Conservation (phyloP, 2,329 filamentous ascomycete species). For the Alternaria sp. region DNA sequence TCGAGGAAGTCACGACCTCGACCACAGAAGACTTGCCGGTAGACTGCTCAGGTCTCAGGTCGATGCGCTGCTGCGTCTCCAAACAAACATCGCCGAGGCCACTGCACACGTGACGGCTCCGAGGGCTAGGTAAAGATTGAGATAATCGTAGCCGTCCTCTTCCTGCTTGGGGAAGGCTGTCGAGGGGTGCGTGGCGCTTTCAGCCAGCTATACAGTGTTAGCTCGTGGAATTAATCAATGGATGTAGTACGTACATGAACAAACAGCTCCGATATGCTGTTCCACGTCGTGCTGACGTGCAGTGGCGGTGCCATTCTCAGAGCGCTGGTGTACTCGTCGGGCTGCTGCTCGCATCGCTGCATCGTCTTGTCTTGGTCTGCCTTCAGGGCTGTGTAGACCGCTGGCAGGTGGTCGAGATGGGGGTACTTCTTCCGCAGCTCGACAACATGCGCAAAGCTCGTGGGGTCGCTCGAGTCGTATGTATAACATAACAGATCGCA, state of each 20-base stretch:
- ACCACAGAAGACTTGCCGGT: no score
- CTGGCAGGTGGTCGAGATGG: conserved; percentile 85
- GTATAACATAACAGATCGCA: conserved; percentile 95
- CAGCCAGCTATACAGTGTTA: conserved; percentile 67
- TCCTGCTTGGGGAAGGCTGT: conserved; percentile 88
- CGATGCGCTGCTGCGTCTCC: conserved; percentile 55
- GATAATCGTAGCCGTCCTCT: conserved; percentile 79
- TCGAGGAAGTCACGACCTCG: no score
- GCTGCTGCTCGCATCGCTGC: conserved; percentile 86
- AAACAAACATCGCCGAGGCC: conserved; percentile 66
- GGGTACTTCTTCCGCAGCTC: conserved; percentile 79
- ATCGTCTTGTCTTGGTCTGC: conserved; percentile 96
- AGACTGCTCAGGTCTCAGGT: conserved; percentile 1
- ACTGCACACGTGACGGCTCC: conserved; percentile 70
- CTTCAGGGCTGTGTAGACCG: conserved; percentile 91
- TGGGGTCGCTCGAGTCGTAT: conserved; percentile 95
- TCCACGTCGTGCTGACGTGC: conserved; percentile 95
- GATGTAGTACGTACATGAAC: conserved; percentile 63
- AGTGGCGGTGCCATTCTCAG: conserved; percentile 89
- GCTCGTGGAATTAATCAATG: background rate
- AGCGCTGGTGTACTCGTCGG: conserved; percentile 85
- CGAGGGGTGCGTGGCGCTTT: conserved; percentile 88
- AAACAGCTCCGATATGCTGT: conserved; percentile 91
- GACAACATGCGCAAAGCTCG: conserved; percentile 92
- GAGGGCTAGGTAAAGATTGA: conserved; percentile 83